Base-by-base conservation (phyloP, 176 grass and related monocot species). In the Musa beccarii region DNA sequence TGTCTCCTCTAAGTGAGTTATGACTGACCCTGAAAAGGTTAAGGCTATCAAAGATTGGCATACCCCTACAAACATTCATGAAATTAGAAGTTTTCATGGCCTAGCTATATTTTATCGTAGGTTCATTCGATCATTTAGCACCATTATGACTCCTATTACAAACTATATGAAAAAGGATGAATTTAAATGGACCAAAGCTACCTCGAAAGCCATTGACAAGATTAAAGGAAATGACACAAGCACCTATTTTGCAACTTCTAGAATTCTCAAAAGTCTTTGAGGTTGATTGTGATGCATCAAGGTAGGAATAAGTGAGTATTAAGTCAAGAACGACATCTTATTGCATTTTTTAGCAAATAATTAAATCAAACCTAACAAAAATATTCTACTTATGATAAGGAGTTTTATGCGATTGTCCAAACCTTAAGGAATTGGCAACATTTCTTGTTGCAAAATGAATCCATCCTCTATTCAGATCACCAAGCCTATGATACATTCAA, bases 311-410 rank as follows among this genome's bases (percentile, higher is more conserved):
- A 17, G 54, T 14, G 54, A 17, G 54, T 59, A 17, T 59, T 17
- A 59, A 59, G 54, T 16, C 54, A 59, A 59, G 16, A 57, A 57
- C 12, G 54, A 14, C 54, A 59, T 59, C 54, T 17, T 17, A 66
- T 66, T 66, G 63, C 10, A 10, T 66, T 66, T 19, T 66, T 66
- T 26, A 66, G 63, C 63, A 25, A 66, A 66, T n/a, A 66, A 66
- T 11, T 66, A 23, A 66, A 66, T 66, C 21, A 66, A 24, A 25
- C 17, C 20, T 7, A 11, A 66, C 21, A 66, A 66, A 22, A 24
- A 20, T 66, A 66, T 24, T 66, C 63, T 25, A 26, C 21, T 25
- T 24, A 66, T 1, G 21, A 66, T 66, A 66, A 25, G 20, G 21
- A 22, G 1, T 66, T 24, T 66, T 66, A 66, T 66, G 63, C 8